A percentile compares a stretch with the other conserved stretches of the same genome.
phyloP scores from a whole-genome alignment of 2,329 filamentous ascomycete genomes.

The Aschersonia sp. region DNA sequence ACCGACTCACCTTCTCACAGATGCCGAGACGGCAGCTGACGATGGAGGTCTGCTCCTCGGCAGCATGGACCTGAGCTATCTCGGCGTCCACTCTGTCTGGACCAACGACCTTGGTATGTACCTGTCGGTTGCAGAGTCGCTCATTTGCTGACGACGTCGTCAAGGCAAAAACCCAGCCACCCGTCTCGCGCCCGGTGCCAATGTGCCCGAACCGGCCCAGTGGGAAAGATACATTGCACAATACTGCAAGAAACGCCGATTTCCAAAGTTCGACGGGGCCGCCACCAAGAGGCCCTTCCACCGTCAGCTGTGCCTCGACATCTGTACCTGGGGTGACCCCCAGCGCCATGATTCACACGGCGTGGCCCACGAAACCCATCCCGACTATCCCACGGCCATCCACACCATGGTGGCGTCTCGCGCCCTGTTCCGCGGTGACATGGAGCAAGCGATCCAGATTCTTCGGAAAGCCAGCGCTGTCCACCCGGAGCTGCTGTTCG shows the following conservation, averaged over 20 bases:
- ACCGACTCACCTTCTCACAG: slow-evolving; percentile 19
- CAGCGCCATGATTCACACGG: slow-evolving; percentile 29
- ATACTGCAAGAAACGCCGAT: slow-evolving; percentile 46
- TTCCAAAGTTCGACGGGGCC: slow-evolving; percentile 49
- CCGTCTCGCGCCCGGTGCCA: slow-evolving; percentile 29
- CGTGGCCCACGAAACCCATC: slow-evolving; percentile 24
- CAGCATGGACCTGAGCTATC: slow-evolving; percentile 57
- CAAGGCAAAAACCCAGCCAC: slow-evolving; percentile 28
- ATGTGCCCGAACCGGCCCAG: slow-evolving; percentile 30
- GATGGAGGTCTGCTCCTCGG: slow-evolving; percentile 57
- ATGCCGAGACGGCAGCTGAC: slow-evolving; percentile 47
- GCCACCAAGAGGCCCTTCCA: slow-evolving; percentile 53
- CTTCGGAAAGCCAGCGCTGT: slow-evolving; percentile 51
- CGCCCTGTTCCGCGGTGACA: slow-evolving; percentile 59
- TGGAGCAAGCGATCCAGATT: slow-evolving; percentile 51
- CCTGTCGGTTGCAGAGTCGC: background rate
- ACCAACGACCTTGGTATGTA: slow-evolving; percentile 47
- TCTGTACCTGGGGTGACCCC: slow-evolving; percentile 57
- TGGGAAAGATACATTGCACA: slow-evolving; percentile 49
- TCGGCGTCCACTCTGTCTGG: slow-evolving; percentile 64
- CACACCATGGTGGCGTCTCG: slow-evolving; percentile 65
- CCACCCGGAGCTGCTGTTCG: slow-evolving; percentile 51
- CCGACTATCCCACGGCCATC: slow-evolving; percentile 35
- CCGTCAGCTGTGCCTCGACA: slow-evolving; percentile 58
- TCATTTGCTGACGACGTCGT: background rate